These are phyloP conservation scores for Dendrocalamus sinicus DNA, from an alignment of 176 grass and related monocot species.

Conservation along the genomic window DNA sequence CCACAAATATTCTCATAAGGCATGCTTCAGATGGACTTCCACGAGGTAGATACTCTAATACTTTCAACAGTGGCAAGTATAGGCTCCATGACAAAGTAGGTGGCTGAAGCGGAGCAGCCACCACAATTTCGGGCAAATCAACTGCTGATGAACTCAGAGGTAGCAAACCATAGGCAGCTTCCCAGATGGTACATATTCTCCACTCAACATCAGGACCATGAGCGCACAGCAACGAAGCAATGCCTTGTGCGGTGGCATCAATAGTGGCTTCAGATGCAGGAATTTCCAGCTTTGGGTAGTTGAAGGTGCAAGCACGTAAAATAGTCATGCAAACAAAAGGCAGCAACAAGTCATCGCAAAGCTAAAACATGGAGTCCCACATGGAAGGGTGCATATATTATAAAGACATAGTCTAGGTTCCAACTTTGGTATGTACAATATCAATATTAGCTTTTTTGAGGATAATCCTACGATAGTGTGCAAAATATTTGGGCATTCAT, in stretches of 20 bases:
- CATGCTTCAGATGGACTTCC: slow-evolving; percentile 99
- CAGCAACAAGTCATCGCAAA: background rate
- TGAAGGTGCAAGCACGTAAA: slow-evolving; percentile 34
- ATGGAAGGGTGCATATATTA: background rate
- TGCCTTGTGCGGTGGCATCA: slow-evolving; percentile 97
- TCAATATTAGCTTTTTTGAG: slow-evolving; percentile 26
- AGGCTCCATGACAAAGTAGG: slow-evolving; percentile 95
- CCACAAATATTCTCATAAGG: slow-evolving; percentile 99
- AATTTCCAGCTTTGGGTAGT: slow-evolving; percentile 72
- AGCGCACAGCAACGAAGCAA: slow-evolving; percentile 93
- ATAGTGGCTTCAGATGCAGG: slow-evolving; percentile 90
- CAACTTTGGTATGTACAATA: background rate
- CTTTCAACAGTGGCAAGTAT: slow-evolving; percentile 91
- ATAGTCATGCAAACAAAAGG: slow-evolving; percentile 32
- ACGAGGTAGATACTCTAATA: slow-evolving; percentile 91
- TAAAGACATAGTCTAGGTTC: slow-evolving; percentile 7
- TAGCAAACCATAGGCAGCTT: slow-evolving; percentile 96
- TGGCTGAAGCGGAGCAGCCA: slow-evolving; percentile 89
- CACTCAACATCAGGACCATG: slow-evolving; percentile 99
- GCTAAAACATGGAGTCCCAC: slow-evolving; percentile 5
- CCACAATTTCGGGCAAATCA: slow-evolving; percentile 97
- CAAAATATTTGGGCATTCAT: background rate
- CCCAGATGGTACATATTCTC: slow-evolving; percentile 99
- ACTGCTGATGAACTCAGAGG: slow-evolving; percentile 95
- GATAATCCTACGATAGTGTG: background rate